A percentile compares a stretch with the other conserved stretches of the same genome.
Conservation (phyloP, 2,329 filamentous ascomycete genomes). For the Xylariales sp. region DNA sequence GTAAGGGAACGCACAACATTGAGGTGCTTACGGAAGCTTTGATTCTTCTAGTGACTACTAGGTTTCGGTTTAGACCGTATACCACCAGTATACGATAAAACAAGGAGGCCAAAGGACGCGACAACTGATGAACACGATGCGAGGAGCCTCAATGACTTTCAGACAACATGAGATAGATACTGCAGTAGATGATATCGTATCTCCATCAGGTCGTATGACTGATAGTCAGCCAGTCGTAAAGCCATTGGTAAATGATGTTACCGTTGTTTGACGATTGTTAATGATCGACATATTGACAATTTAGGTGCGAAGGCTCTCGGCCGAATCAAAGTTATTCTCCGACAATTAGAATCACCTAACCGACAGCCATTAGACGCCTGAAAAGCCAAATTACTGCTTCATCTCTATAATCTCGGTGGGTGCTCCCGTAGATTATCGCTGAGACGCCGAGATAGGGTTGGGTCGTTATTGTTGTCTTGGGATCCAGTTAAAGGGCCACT, state of each 20-base stretch:
- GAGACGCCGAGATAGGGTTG: constrained; percentile 44
- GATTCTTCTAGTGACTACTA: background rate
- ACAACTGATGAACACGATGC: background rate
- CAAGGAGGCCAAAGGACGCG: background rate
- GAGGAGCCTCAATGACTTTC: background rate
- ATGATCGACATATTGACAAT: background rate
- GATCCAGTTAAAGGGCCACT: constrained; percentile 41
- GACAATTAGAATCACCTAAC: background rate
- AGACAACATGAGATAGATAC: background rate
- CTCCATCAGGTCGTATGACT: too few relatives aligned
- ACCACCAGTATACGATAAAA: background rate
- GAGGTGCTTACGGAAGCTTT: background rate
- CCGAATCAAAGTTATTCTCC: background rate
- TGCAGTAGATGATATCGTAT: background rate
- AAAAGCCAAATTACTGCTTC: background rate
- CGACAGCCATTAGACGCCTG: background rate
- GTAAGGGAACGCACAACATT: background rate
- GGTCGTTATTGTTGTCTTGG: constrained; percentile 44
- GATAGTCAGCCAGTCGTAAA: background rate
- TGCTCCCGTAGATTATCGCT: constrained; percentile 50
- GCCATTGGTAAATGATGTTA: background rate
- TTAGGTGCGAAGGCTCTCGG: background rate
- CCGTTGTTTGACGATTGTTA: background rate
- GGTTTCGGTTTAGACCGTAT: background rate
- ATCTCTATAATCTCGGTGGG: constrained; percentile 46